Conservation (phyloP, 345 rosid genomes). For the Iberis pinnata region DNA sequence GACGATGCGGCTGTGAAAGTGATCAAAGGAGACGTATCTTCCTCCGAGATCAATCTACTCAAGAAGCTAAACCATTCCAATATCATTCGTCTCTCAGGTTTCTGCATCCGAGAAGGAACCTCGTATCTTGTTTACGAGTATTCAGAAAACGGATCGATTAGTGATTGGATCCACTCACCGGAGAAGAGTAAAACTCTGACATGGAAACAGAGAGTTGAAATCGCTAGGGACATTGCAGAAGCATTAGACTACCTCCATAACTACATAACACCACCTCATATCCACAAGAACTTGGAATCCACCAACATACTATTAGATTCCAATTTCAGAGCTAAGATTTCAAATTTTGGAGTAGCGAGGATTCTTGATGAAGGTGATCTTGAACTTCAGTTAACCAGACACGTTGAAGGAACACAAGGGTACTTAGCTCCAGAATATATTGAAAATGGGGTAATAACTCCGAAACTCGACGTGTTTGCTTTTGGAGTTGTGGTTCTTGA, state of each 20-base stretch:
- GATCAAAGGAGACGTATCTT: conserved; percentile 68
- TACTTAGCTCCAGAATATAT: conserved; percentile 89
- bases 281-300: conserved; percentile 79
- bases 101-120: conserved; percentile 63
- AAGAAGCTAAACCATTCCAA: conserved; percentile 74
- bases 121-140: conserved; percentile 78
- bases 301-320: conserved; percentile 72
- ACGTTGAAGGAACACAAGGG: conserved; percentile 78
- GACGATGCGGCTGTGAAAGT: conserved; percentile 76
- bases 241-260: conserved; percentile 76
- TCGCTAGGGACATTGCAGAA: conserved; percentile 62
- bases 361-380: conserved; percentile 37
- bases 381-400: conserved; percentile 59
- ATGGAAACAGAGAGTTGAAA: conserved; percentile 84
- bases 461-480: conserved; percentile 75
- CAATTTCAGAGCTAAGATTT: conserved; percentile 62
- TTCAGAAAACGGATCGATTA: conserved; percentile 59
- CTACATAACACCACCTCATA: conserved; percentile 63
- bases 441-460: conserved; percentile 78
- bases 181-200: conserved; percentile 34
- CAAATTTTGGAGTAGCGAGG: conserved; percentile 78
- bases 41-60: conserved; percentile 60
- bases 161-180: conserved; percentile 52
- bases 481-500: conserved; percentile 78
- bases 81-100: conserved; percentile 78